phyloP scores from a whole-genome alignment of 2,329 filamentous ascomycete genomes.

The Huntiella decipiens region DNA sequence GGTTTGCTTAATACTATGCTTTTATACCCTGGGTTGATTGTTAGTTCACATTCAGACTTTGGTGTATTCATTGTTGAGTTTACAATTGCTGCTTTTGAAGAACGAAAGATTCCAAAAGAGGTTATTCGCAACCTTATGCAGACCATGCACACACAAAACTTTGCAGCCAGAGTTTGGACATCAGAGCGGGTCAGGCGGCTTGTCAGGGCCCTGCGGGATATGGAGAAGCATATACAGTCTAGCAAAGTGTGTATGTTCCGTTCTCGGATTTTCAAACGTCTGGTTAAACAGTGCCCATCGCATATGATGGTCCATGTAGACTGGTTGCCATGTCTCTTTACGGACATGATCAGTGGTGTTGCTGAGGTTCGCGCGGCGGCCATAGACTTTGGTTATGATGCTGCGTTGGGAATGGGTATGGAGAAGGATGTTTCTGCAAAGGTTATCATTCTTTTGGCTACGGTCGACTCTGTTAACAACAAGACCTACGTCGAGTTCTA shows the following conservation, averaged over 20 bases:
- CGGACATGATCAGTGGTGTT: constrained; percentile 59
- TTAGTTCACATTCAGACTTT: constrained; percentile 59
- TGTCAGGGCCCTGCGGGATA: constrained; percentile 48
- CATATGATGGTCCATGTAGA: constrained; percentile 53
- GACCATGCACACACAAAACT: constrained; percentile 62
- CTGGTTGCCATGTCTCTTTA: constrained; percentile 71
- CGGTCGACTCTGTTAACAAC: constrained; percentile 22
- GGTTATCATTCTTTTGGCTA: constrained; percentile 38
- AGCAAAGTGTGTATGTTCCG: constrained; percentile 66
- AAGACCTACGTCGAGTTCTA: constrained; percentile 53
- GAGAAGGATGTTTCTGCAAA: constrained; percentile 49
- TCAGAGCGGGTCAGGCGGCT: constrained; percentile 49
- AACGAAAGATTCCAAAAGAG: constrained; percentile 52
- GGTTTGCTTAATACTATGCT: constrained; percentile 62
- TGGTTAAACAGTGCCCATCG: constrained; percentile 51
- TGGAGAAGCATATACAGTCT: constrained; percentile 56
- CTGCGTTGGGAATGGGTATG: constrained; percentile 48
- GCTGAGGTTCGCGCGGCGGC: constrained; percentile 60
- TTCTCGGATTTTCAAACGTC: constrained; percentile 56
- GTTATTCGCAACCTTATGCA: constrained; percentile 64
- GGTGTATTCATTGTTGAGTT: constrained; percentile 64
- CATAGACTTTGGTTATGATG: constrained; percentile 53
- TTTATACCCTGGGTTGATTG: constrained; percentile 51
- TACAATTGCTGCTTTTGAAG: constrained; percentile 53
- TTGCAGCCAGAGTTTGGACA: constrained; percentile 56